Evolutionary conservation across 768 basidiomycete genomes (phyloP).

Genomic region (Rhizopogon roseolus): DNA sequence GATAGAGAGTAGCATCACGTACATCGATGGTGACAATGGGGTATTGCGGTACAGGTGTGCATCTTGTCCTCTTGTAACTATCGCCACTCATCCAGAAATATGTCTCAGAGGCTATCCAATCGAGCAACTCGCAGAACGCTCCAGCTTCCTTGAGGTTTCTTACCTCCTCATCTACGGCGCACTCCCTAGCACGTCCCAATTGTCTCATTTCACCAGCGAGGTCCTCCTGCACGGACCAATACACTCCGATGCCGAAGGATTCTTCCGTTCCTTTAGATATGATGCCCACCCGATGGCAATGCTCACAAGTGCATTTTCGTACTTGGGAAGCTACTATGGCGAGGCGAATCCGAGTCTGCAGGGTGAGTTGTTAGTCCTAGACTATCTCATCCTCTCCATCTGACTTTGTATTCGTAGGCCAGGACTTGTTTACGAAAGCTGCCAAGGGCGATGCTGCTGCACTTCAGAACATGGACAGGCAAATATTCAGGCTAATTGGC

Average conservation of each 20-base stretch:
- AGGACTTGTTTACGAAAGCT: slow-evolving; percentile 70
- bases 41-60: slow-evolving; percentile 75
- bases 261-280: slow-evolving; percentile 76
- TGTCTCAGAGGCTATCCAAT: slow-evolving; percentile 80
- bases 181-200: slow-evolving; percentile 62
- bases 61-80: neutral
- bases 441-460: slow-evolving; percentile 61
- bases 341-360: slow-evolving; percentile 87
- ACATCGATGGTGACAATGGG: slow-evolving; percentile 88
- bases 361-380: slow-evolving; percentile 37
- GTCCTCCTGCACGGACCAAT: slow-evolving; percentile 71
- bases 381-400: neutral
- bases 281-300: slow-evolving; percentile 94
- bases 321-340: slow-evolving; percentile 81
- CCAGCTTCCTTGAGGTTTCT: slow-evolving; percentile 75
- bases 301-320: slow-evolving; percentile 81
- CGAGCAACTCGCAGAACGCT: slow-evolving; percentile 80
- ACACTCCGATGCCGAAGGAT: slow-evolving; percentile 64
- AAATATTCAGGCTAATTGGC: slow-evolving; percentile 84
- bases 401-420: slow-evolving; percentile 40
- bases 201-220: slow-evolving; percentile 62
- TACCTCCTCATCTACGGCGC: slow-evolving; percentile 89
- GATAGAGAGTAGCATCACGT: slow-evolving; percentile 77
- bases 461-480: slow-evolving; percentile 83
- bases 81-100: neutral